These are phyloP conservation scores for Boletellus deceptivus DNA, from an alignment of 1,284 basidiomycete genomes.

Conservation along the genomic window DNA sequence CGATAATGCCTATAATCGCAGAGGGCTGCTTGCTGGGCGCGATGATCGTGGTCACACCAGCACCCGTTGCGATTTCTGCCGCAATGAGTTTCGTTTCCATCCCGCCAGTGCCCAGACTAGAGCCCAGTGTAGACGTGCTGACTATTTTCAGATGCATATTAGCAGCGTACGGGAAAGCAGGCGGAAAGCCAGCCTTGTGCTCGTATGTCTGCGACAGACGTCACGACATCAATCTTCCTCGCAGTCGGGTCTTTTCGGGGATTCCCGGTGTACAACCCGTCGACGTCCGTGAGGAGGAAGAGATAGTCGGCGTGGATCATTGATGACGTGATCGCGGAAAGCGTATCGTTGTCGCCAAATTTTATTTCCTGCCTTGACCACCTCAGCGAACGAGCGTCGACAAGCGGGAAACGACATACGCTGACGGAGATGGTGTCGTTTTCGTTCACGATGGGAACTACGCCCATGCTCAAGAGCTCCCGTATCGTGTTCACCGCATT, in stretches of 20 bases:
- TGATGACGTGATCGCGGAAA: conserved; percentile 94
- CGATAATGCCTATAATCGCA: conserved; percentile 81
- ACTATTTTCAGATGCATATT: conserved; percentile 47
- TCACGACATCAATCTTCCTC: conserved; percentile 77
- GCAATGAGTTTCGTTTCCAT: conserved; percentile 99
- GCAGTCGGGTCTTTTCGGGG: conserved; percentile 88
- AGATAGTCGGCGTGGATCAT: conserved; percentile 98
- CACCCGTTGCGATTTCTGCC: conserved; percentile 94
- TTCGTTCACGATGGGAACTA: conserved; percentile 94
- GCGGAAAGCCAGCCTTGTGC: conserved; percentile 60
- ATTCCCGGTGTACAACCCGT: conserved; percentile 94
- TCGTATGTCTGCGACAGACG: conserved; percentile 81
- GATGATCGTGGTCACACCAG: conserved; percentile 94
- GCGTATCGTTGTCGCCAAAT: conserved; percentile 98
- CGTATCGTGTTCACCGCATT: conserved; percentile 94
- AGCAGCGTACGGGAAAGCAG: neutral
- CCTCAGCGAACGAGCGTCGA: conserved; percentile 3
- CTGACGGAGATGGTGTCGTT: conserved; percentile 96
- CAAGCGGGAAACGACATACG: conserved; percentile 49
- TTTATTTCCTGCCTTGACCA: conserved; percentile 80
- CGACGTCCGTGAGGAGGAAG: conserved; percentile 96
- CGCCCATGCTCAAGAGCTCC: conserved; percentile 85
- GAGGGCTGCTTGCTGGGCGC: conserved; percentile 79
- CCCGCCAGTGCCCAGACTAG: conserved; percentile 92
- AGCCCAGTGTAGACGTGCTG: conserved; percentile 88